phyloP scores from a whole-genome alignment of 192 early-diverging fungal species.

The Helicostylum pulchrum region DNA sequence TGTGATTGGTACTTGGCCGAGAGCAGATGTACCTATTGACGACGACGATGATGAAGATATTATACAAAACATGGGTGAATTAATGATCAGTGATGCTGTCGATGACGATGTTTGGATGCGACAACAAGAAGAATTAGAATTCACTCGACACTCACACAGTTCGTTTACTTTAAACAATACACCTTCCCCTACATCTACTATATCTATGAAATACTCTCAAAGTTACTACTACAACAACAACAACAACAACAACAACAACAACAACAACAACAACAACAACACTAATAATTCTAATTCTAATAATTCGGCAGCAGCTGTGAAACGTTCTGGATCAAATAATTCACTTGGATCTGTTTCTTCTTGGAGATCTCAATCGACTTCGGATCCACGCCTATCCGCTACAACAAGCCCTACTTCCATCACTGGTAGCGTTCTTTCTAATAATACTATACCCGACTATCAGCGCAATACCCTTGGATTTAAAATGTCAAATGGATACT shows the following conservation, averaged over 20 bases:
- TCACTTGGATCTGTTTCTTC: conserved; percentile 17
- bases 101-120: conserved; percentile 6
- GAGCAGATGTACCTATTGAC: conserved; percentile 30
- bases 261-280: too few relatives aligned
- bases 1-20: conserved; percentile 34
- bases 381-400: not conserved
- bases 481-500: conserved; percentile 6
- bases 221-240: too few relatives aligned
- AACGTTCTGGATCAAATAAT: conserved; percentile 8
- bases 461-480: conserved; percentile 4
- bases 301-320: too few relatives aligned
- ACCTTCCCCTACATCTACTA: too few relatives aligned
- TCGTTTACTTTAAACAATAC: too few relatives aligned
- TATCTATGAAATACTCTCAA: too few relatives aligned
- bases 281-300: too few relatives aligned
- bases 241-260: too few relatives aligned
- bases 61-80: conserved; percentile 11
- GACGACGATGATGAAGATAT: conserved; percentile 31
- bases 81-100: conserved; percentile 20
- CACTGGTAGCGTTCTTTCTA: not conserved
- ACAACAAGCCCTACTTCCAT: not conserved
- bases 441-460: not conserved
- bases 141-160: too few relatives aligned
- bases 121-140: not conserved
- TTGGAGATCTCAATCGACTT: conserved; percentile 9